Conservation (phyloP, 169 alveolate genomes). For the Ichthyophthirius multifiliis region DNA sequence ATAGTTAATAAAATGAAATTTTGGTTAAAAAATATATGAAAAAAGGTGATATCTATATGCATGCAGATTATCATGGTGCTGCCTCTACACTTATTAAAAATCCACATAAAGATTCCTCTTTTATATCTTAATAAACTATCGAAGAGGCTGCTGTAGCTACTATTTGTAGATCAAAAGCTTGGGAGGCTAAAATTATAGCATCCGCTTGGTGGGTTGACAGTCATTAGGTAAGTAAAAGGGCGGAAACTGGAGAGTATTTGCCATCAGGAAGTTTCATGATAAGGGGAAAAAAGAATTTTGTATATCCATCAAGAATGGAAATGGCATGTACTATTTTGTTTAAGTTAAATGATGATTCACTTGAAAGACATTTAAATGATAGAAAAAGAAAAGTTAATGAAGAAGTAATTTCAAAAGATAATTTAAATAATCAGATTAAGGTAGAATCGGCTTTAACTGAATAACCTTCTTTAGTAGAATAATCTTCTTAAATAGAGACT, state of each 20-base stretch:
- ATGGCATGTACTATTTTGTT: constrained; percentile 91
- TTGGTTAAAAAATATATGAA: constrained; percentile 92
- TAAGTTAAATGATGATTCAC: constrained; percentile 49
- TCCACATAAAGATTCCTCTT: constrained; percentile 67
- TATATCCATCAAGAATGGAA: constrained; percentile 90
- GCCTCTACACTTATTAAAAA: constrained; percentile 95
- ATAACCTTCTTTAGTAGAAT: background rate
- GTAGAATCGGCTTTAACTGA: background rate
- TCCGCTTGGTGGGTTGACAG: constrained; percentile 97
- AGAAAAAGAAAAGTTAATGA: constrained; percentile 34
- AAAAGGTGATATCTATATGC: constrained; percentile 92
- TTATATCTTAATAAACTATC: constrained; percentile 80
- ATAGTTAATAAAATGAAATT: constrained; percentile 94
- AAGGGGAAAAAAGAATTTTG: constrained; percentile 94
- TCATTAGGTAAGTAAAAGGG: constrained; percentile 95
- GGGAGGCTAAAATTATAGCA: constrained; percentile 91
- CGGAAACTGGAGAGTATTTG: constrained; percentile 94
- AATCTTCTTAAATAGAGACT: no score
- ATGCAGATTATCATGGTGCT: constrained; percentile 98
- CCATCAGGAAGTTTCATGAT: constrained; percentile 94
- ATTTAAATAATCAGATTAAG: background rate
- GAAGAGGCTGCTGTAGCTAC: constrained; percentile 82
- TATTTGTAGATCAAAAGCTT: constrained; percentile 91
- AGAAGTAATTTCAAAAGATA: constrained; percentile 17
- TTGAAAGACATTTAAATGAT: constrained; percentile 46